Conservation (phyloP, 75 land plant species). For the Pinus taeda region DNA sequence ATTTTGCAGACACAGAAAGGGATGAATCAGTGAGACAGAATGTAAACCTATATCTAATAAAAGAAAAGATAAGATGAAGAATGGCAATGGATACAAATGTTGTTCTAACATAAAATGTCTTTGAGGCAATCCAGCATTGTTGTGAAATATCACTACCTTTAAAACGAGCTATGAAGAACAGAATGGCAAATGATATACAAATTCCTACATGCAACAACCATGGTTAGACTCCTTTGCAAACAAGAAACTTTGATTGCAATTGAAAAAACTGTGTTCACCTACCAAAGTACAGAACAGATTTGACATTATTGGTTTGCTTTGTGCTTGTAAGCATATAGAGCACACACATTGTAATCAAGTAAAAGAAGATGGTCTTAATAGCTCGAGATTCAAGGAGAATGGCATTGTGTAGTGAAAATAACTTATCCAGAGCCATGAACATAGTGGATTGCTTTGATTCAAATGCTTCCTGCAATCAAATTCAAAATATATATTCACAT, state of each 20-base stretch:
- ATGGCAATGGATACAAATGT: constrained; percentile 39
- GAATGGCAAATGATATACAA: constrained; percentile 46
- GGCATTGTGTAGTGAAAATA: constrained; percentile 68
- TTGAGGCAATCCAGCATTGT: constrained; percentile 29
- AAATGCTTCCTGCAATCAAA: constrained; percentile 47
- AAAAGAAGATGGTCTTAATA: constrained; percentile 62
- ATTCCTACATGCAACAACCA: constrained; percentile 40
- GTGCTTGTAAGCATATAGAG: constrained; percentile 76
- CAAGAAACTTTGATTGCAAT: not conserved
- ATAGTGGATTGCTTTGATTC: constrained; percentile 64
- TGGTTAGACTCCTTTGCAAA: not conserved
- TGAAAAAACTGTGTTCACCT: constrained; percentile 4
- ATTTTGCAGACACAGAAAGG: not conserved
- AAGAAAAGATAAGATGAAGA: constrained; percentile 36
- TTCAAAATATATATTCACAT: not conserved
- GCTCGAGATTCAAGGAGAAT: constrained; percentile 66
- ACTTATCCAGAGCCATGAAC: constrained; percentile 66
- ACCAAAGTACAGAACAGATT: constrained; percentile 69
- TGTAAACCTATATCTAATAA: constrained; percentile 56
- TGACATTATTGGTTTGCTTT: constrained; percentile 66
- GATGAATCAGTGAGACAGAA: not conserved
- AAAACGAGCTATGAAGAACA: constrained; percentile 36
- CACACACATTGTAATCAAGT: constrained; percentile 45
- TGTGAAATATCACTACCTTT: constrained; percentile 15
- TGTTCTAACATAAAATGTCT: constrained; percentile 35